Base-by-base conservation (phyloP, 139 green algal genomes). In the Chlamydomonas asymmetrica region DNA sequence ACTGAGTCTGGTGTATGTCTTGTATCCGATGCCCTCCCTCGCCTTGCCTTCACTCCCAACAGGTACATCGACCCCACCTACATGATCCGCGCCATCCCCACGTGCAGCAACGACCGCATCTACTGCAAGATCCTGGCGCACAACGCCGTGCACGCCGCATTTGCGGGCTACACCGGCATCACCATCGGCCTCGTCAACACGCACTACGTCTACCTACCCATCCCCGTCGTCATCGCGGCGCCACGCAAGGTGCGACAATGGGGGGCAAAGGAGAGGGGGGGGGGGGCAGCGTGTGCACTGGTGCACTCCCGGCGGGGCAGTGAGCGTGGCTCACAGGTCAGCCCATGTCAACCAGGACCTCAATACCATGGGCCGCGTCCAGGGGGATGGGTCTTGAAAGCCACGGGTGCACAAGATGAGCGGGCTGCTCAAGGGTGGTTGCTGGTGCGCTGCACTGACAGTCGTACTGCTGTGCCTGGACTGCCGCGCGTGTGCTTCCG, bases 41-140 rank as follows among this genome's bases (percentile, higher is more conserved):
- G 4, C 10, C n/a, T 16, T 29, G 5, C 56, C 56, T 29, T 7
- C 56, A 37, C 56, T 9, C 62, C 16, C 62, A 38, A 34, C 68
- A 76, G 70, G 70, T 84, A 95, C 84, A 95, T 96, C 56, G 92
- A 97, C 78, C 92, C 92, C n/a, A 92, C 86, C 6, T 98, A 97
- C 90, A 95, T 98, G 82, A 96, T 98, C 67, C 84, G 95, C 25
- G 91, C 93, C 20, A 92, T 97, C 39, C 87, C 92, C 48, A 94
- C 90, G 40, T 97, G 90, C 63, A 87, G 87, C 50, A 90, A 85
- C 48, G 95, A 98, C 87, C 90, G 93, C 71, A 95, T 97, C 72
- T 97, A 97, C 85, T 97, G 93, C 88, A 97, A 96, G 83, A 88
- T 95, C 60, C 82, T 99, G 71, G 95, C 91, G 1, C 95, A 99